Evolutionary conservation across 225 moss, liverwort and hornwort genomes (phyloP), one percentile per base, ranked within the genome.

Genomic region (Pseudoscleropodium purum): DNA sequence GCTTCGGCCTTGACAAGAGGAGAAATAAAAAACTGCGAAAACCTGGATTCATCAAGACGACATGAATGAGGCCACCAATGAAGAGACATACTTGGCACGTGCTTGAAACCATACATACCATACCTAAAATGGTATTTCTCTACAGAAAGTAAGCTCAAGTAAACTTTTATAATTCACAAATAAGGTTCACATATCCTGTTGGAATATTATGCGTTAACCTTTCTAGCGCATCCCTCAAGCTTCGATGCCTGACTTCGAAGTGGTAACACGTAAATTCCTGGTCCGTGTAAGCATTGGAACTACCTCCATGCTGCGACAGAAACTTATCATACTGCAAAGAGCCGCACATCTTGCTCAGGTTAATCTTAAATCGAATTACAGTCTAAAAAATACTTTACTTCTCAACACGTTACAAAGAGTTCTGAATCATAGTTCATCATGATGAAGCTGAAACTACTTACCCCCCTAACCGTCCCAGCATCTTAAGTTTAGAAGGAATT

Each of bases 221-320:
- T 86, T 95, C 93, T 49, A 95, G 92, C 9, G 94, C 89, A 83
- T 86, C 92, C 86, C 91, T 94, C 57, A 95, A 93, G 88, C 86
- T 81, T 61, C 88, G 88, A 39, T 91, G 91, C 67, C 89, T 66
- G 77, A 95, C 86, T 89, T 95, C 93, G 84, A 95, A 94, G 76
- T 94, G 91, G 91, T 91, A 95, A 84, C 94, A 95, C 47, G 95
- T 95, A 66, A 90, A 92, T 80, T 95, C 92, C 91, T 92, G 91
- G 77, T 95, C 95, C 45, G 95, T 95, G 90, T 91, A 93, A 9
- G 95, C 95, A 79, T 95, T 95, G 59, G 93, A 95, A 76, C 41
- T 81, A 47, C 95, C 94, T 80, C 95, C 95, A 84, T 95, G 93
- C 89, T 86, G 89, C 30, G 93, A 93, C 81, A 95, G 81, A 89